These are phyloP conservation scores for Triticum dicoccoides DNA, from an alignment of 176 grass and related monocot genomes.

Conservation along the genomic window DNA sequence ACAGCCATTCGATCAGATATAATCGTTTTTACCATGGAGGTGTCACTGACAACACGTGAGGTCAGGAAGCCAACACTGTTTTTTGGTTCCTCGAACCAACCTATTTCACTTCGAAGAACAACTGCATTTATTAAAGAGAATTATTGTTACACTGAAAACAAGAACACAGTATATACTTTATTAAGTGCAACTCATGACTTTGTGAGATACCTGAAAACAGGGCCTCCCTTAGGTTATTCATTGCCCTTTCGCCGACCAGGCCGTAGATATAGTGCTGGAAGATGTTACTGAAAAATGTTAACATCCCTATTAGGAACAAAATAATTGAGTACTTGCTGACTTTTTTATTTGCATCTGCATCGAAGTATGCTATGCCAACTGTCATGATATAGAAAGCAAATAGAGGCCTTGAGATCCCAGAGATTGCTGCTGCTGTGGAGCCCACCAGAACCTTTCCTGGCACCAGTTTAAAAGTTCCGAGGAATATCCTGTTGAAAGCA, in stretches of 20 bases:
- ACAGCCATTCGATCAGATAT: slow-evolving; percentile 67
- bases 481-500: slow-evolving; percentile 58
- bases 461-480: slow-evolving; percentile 33
- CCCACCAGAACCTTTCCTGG: slow-evolving; percentile 47
- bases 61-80: slow-evolving; percentile 54
- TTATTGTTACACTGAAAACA: slow-evolving; percentile 11
- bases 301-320: slow-evolving; percentile 42
- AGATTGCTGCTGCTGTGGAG: slow-evolving; percentile 61
- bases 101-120: slow-evolving; percentile 54
- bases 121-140: slow-evolving; percentile 36
- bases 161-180: slow-evolving; percentile 11
- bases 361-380: slow-evolving; percentile 51
- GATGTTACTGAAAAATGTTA: slow-evolving; percentile 47
- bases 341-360: slow-evolving; percentile 32
- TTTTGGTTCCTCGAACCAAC: slow-evolving; percentile 64
- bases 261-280: slow-evolving; percentile 71
- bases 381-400: slow-evolving; percentile 71
- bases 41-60: slow-evolving; percentile 47
- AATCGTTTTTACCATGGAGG: slow-evolving; percentile 56
- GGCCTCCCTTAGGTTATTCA: slow-evolving; percentile 56
- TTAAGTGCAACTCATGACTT: slow-evolving; percentile 20
- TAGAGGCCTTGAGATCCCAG: slow-evolving; percentile 60
- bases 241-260: slow-evolving; percentile 51
- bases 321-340: slow-evolving; percentile 49
- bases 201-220: slow-evolving; percentile 60